Conservation (phyloP, 192 early-diverging fungal species). For the Coemansia sp. region DNA sequence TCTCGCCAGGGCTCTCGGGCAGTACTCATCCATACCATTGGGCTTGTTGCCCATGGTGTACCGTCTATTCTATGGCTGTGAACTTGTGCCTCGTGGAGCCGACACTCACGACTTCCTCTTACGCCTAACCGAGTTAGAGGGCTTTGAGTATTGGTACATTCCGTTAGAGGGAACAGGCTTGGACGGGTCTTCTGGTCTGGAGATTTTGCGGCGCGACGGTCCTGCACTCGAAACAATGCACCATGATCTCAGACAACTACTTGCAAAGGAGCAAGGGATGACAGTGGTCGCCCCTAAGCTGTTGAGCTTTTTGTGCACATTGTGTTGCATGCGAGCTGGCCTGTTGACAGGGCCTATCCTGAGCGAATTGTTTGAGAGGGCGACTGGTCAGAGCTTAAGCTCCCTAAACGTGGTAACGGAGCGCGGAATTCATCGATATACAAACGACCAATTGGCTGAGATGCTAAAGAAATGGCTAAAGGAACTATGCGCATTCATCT, state of each 20-base stretch:
- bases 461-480: slow-evolving; percentile 18
- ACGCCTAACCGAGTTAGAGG: no score
- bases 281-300: slow-evolving; percentile 34
- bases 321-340: slow-evolving; percentile 12
- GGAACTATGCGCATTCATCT: slow-evolving; percentile 13
- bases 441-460: not conserved
- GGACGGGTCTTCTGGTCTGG: no score
- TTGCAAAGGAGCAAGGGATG: no score
- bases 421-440: slow-evolving; percentile 2
- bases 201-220: slow-evolving; percentile 19
- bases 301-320: slow-evolving; percentile 14
- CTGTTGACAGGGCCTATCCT: not conserved
- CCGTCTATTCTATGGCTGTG: not conserved
- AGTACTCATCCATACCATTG: no score
- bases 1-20: no score
- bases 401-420: slow-evolving; percentile 13
- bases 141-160: no score
- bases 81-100: no score
- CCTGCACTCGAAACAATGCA: not conserved
- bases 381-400: slow-evolving; percentile 10
- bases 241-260: not conserved
- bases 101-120: no score
- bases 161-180: not conserved
- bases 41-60: no score
- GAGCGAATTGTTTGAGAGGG: slow-evolving; percentile 9